Evolutionary conservation across 768 basidiomycete species (phyloP).

Genomic region (Russula ochroleuca): DNA sequence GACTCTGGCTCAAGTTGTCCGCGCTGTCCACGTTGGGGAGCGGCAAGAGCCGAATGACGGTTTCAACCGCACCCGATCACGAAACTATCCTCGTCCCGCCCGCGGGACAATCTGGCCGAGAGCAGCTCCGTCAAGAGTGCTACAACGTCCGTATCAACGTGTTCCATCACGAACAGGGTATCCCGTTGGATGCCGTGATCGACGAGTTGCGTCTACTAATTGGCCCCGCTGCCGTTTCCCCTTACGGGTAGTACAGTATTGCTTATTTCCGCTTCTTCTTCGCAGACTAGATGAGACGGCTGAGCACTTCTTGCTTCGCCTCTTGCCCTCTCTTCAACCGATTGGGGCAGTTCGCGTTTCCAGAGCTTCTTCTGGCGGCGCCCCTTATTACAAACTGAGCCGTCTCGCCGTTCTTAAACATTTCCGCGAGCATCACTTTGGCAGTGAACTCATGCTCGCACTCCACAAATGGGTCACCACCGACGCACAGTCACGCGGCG

Average conservation of each 20-base stretch:
- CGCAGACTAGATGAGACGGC: constrained; percentile 57
- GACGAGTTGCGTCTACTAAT: constrained; percentile 52
- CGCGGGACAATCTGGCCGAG: constrained; percentile 37
- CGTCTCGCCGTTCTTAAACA: constrained; percentile 65
- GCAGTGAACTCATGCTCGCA: constrained; percentile 57
- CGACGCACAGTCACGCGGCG: constrained; percentile 34
- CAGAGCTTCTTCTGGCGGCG: constrained; percentile 27
- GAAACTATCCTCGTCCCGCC: constrained; percentile 52
- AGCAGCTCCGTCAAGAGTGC: constrained; percentile 59
- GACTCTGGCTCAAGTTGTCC: no score
- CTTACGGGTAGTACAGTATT: no score
- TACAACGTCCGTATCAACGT: constrained; percentile 56
- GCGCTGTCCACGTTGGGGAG: no score
- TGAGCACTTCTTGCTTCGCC: constrained; percentile 68
- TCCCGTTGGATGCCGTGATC: constrained; percentile 68
- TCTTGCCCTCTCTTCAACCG: constrained; percentile 54
- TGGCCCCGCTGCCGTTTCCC: background rate
- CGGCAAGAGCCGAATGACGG: constrained; percentile 1
- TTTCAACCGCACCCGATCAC: constrained; percentile 34
- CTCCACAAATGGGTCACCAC: constrained; percentile 56
- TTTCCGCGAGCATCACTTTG: constrained; percentile 61
- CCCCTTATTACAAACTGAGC: constrained; percentile 63
- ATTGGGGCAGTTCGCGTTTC: constrained; percentile 66
- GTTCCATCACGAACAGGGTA: constrained; percentile 64
- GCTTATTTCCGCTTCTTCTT: constrained; percentile 15